Evolutionary conservation across 202 grass and related monocot genomes (phyloP), one percentile per base, ranked within the genome.

Genomic region (Cymbopogon flexuosus): DNA sequence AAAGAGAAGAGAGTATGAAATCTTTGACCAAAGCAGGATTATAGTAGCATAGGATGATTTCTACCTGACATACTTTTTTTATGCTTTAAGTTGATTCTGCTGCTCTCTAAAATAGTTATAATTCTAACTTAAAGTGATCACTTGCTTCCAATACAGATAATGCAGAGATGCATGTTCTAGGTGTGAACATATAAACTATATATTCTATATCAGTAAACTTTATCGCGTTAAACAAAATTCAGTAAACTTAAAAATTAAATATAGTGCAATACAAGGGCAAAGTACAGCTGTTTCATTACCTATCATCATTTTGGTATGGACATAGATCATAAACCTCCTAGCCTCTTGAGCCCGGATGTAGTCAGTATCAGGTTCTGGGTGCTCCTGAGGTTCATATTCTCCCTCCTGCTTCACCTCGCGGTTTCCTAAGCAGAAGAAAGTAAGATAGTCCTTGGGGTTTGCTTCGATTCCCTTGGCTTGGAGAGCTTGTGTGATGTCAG

Each of bases 281-380:
- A 14, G 14, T 52, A 61, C 14, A 78, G 42, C 13, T 14, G 8
- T 60, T 2, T 23, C 49, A 0, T 40, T 76, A 86, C 96, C 96
- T 86, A 99, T 96, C 88, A 99, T 93, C 96, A 99, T 99, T 83
- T 99, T 99, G 69, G 88, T 45, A 76, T 99, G 96, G 68, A 99
- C 96, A 75, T 99, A 99, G 65, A 99, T 99, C 96, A 99, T 99
- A 85, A 96, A 99, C 73, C 96, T 88, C 82, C 96, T 96, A 62
- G 82, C 88, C 85, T 93, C 83, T 70, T 99, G 96, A 80, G 90
- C 90, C 35, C 60, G 84, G 65, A 27, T 84, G 52, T 99, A 99
- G 84, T 99, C 82, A 66, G 90, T 93, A 73, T 96, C 87, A 70
- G 84, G 75, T 81, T 81, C 86, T 51, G 90, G 92, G 0, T 83